phyloP scores from a whole-genome alignment of 1,139 yeast genomes.

The Kluyveromyces marxianus region DNA sequence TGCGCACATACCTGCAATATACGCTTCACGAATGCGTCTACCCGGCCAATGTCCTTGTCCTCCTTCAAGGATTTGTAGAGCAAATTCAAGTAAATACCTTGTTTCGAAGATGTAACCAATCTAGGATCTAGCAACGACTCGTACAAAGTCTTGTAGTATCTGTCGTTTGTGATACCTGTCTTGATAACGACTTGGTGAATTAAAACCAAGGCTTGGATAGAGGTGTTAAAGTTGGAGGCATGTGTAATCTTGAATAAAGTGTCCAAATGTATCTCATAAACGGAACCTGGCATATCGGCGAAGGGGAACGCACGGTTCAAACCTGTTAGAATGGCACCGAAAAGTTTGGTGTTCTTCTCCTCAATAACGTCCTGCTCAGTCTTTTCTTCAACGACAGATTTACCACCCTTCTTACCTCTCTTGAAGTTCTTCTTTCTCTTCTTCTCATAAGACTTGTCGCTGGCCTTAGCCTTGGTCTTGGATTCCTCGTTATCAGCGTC shows the following conservation, averaged over 20 bases:
- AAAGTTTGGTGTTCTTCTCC: slow-evolving; percentile 77
- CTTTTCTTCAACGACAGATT: slow-evolving; percentile 59
- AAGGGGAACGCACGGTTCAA: slow-evolving; percentile 95
- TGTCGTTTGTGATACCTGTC: slow-evolving; percentile 54
- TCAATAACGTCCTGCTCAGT: slow-evolving; percentile 66
- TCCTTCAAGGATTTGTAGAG: slow-evolving; percentile 74
- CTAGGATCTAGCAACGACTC: slow-evolving; percentile 86
- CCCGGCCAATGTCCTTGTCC: slow-evolving; percentile 58
- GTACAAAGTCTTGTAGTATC: slow-evolving; percentile 83
- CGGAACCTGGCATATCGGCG: slow-evolving; percentile 64
- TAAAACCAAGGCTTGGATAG: slow-evolving; percentile 84
- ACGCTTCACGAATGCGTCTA: slow-evolving; percentile 86
- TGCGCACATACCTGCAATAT: slow-evolving; percentile 75
- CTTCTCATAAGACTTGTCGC: slow-evolving; percentile 33
- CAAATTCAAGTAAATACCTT: slow-evolving; percentile 80
- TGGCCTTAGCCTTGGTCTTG: slow-evolving; percentile 30
- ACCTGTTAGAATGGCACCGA: slow-evolving; percentile 90
- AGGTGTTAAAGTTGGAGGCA: slow-evolving; percentile 88
- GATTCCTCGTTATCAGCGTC: slow-evolving; percentile 37
- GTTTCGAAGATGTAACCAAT: slow-evolving; percentile 75
- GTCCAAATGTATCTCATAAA: slow-evolving; percentile 71
- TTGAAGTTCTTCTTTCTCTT: slow-evolving; percentile 49
- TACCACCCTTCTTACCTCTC: slow-evolving; percentile 74
- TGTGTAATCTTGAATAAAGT: slow-evolving; percentile 87
- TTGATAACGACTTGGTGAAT: slow-evolving; percentile 65